Conservation (phyloP, 139 green algal species). For the Ulvella scutata region DNA sequence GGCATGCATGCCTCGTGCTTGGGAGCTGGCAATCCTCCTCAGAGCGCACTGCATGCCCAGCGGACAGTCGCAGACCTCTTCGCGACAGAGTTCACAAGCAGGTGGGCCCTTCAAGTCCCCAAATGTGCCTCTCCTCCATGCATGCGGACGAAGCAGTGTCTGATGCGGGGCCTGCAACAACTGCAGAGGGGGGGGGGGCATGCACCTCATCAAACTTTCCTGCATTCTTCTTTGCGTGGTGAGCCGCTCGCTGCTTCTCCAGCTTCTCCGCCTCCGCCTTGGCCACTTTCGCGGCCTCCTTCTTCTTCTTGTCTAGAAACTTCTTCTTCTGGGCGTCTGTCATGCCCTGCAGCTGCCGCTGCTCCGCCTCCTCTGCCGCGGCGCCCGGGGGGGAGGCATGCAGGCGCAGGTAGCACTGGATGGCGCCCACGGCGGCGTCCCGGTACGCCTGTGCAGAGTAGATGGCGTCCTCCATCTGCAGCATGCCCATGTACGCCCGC, state of each 20-base stretch:
- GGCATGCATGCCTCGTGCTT: no score
- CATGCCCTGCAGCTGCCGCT: neutral
- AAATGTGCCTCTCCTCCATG: no score
- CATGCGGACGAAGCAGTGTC: no score
- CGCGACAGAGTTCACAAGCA: no score
- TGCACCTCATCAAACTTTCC: neutral
- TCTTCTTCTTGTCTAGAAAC: slow-evolving; percentile 2
- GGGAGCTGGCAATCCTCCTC: no score
- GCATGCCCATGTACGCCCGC: slow-evolving; percentile 76
- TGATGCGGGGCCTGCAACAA: no score
- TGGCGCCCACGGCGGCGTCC: slow-evolving; percentile 49
- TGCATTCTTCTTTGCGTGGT: neutral
- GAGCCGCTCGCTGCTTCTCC: slow-evolving; percentile 3
- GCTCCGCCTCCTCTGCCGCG: neutral
- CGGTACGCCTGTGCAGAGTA: slow-evolving; percentile 13
- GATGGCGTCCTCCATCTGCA: slow-evolving; percentile 72
- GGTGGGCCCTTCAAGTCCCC: no score
- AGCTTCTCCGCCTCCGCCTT: neutral
- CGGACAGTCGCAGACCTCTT: no score
- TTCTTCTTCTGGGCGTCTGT: slow-evolving; percentile 5
- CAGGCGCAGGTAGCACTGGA: slow-evolving; percentile 57
- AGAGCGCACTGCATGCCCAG: no score
- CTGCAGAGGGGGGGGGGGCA: no score
- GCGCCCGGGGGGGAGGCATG: slow-evolving; percentile 24
- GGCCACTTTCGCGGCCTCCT: neutral